Evolutionary conservation across 1,284 basidiomycete genomes (phyloP).

Genomic region (Mixia osmundae): DNA sequence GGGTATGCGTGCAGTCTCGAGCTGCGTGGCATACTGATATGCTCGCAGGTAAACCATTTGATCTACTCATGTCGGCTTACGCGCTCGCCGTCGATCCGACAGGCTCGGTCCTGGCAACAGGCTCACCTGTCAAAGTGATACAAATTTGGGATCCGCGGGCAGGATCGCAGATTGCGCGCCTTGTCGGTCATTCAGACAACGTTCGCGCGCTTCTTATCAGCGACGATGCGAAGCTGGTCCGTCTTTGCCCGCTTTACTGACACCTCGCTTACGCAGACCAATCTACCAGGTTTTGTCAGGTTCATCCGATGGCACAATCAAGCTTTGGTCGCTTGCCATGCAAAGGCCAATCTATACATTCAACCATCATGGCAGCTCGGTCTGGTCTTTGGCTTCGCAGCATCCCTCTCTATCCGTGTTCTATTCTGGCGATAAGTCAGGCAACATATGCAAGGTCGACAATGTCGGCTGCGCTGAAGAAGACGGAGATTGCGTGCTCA

Average conservation of each 20-base stretch:
- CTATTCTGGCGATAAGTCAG: slow-evolving; percentile 84
- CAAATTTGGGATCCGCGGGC: slow-evolving; percentile 79
- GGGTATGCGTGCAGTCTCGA: slow-evolving; percentile 11
- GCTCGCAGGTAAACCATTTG: slow-evolving; percentile 19
- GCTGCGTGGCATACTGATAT: slow-evolving; percentile 16
- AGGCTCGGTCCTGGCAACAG: slow-evolving; percentile 61
- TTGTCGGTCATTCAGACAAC: slow-evolving; percentile 92
- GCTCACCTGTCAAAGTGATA: slow-evolving; percentile 72
- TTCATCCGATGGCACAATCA: slow-evolving; percentile 51
- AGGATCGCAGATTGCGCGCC: slow-evolving; percentile 38
- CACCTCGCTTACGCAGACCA: slow-evolving; percentile 1
- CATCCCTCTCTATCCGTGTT: slow-evolving; percentile 77
- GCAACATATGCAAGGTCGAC: slow-evolving; percentile 71
- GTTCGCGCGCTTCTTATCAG: slow-evolving; percentile 70
- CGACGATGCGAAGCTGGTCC: slow-evolving; percentile 67
- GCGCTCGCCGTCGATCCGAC: slow-evolving; percentile 31
- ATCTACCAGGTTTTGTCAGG: slow-evolving; percentile 49
- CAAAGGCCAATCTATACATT: slow-evolving; percentile 90
- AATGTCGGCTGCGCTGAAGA: slow-evolving; percentile 55
- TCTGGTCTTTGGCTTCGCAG: slow-evolving; percentile 74
- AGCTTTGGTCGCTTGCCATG: slow-evolving; percentile 69
- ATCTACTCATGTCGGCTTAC: slow-evolving; percentile 24
- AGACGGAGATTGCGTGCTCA: slow-evolving; percentile 67
- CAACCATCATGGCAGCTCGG: slow-evolving; percentile 79
- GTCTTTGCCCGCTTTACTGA: slow-evolving; percentile 20